phyloP scores from a whole-genome alignment of 2,329 filamentous ascomycete genomes.

The Fonsecaea multimorphosa region DNA sequence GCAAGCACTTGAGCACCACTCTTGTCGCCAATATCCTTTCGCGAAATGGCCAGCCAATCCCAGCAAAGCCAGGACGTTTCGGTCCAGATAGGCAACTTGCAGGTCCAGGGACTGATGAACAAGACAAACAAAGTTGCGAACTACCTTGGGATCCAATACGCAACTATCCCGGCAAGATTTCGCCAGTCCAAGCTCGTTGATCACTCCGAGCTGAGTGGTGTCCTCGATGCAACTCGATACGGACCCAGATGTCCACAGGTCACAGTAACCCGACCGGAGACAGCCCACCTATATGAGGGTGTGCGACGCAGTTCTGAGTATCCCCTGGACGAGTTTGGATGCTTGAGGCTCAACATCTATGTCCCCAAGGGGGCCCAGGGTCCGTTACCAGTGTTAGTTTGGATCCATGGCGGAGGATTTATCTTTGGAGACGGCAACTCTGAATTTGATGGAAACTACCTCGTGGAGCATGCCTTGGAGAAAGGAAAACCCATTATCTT shows the following conservation, averaged over 20 bases:
- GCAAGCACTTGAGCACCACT: background rate
- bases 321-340: conserved; percentile 33
- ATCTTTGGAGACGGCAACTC: conserved; percentile 32
- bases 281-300: conserved; percentile 21
- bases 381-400: conserved; percentile 34
- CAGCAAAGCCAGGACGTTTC: background rate
- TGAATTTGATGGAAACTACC: conserved; percentile 28
- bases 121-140: conserved; percentile 39
- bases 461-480: conserved; percentile 30
- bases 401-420: conserved; percentile 37
- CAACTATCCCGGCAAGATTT: conserved; percentile 42
- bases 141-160: conserved; percentile 49
- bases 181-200: conserved; percentile 45
- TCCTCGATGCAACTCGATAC: conserved; percentile 45
- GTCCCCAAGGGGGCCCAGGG: conserved; percentile 17
- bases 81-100: conserved; percentile 10
- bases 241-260: conserved; percentile 41
- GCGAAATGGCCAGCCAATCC: conserved; percentile 4
- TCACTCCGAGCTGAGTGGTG: conserved; percentile 38
- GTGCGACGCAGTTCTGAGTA: conserved; percentile 41
- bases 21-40: background rate
- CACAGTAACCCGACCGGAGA: conserved; percentile 29
- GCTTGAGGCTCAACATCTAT: conserved; percentile 44
- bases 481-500: conserved; percentile 38
- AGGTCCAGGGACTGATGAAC: conserved; percentile 25